Base-by-base conservation (phyloP, 108 stramenopile genomes). In the Discostella stelligeroides region DNA sequence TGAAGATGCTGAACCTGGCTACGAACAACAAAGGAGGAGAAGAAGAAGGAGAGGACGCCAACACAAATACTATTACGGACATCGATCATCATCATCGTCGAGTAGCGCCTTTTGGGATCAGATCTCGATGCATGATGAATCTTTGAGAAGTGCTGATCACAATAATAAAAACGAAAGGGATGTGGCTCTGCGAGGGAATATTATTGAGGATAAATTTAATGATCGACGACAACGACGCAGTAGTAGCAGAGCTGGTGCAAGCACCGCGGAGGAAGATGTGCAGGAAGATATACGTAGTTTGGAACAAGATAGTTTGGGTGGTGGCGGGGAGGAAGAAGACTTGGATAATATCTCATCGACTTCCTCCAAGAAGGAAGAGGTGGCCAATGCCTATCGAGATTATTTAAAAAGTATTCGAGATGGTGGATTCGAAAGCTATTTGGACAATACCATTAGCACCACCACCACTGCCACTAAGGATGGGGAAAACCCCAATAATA, bases 341-440 rank as follows among this genome's bases (percentile, higher is more conserved):
- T 46, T 40, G 2, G 37, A 48, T 18, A 49, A 39, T 27, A 11
- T 17, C 28, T 40, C 7, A 7, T 37, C 57, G n/a, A 20, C 37
- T 3, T 58, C 57, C 11, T 39, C 37, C n/a, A 58, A 34, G n/a
- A 62, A 68, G 34, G 75, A 76, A 27, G 75, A 68, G 12, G 75
- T 76, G 13, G 67, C 38, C 0, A 68, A 76, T 49, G 75, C 75
- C 12, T 76, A 76, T 42, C 24, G 67, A 49, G 75, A 76, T 68
- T 76, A 76, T 43, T 41, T 76, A 0, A 68, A 50, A 24, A 76
- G 75, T 63, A 76, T 76, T 63, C 61, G 75, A 0, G 75, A 76
- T 41, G 75, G 75, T 1, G 75, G 75, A 21, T 76, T 76, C 53
- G 75, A 76, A 53, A 76, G 60, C 17, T 76, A 76, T 45, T 63